These are phyloP conservation scores for Crithidia bombi DNA, from an alignment of 208 protist species.

Conservation along the genomic window DNA sequence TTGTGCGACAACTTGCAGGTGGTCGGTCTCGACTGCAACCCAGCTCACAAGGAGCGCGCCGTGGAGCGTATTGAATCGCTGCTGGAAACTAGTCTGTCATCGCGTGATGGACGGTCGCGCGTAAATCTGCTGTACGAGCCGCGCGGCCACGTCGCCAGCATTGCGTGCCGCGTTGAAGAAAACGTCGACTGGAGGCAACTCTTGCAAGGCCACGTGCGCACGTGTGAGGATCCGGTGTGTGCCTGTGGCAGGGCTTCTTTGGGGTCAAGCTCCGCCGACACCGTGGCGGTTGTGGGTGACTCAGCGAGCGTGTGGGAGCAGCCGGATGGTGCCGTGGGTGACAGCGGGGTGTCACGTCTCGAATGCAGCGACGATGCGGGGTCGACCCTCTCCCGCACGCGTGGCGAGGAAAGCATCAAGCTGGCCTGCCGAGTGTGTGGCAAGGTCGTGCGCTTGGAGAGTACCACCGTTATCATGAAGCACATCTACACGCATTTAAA, in stretches of 20 bases:
- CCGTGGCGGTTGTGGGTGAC: neutral
- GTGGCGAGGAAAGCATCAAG: conserved; percentile 31
- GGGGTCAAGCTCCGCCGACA: neutral
- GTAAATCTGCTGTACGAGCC: conserved; percentile 81
- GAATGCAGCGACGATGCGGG: neutral
- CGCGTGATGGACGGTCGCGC: conserved; percentile 28
- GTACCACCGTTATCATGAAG: conserved; percentile 40
- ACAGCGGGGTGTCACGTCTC: neutral
- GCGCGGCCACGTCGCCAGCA: conserved; percentile 66
- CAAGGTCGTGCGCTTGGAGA: conserved; percentile 45
- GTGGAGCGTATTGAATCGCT: conserved; percentile 65
- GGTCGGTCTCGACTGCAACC: conserved; percentile 91
- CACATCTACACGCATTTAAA: conserved; percentile 55
- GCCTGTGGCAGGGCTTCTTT: neutral
- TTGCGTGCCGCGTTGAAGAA: conserved; percentile 65
- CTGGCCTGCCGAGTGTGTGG: conserved; percentile 60
- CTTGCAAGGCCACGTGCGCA: conserved; percentile 56
- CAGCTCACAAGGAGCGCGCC: conserved; percentile 76
- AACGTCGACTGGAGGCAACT: conserved; percentile 56
- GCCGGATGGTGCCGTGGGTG: neutral
- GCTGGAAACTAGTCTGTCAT: conserved; percentile 48
- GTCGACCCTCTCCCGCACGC: conserved; percentile 5
- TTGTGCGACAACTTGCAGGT: conserved; percentile 83
- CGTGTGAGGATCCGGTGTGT: conserved; percentile 25
- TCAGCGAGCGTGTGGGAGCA: neutral